Evolutionary conservation across 148 eudicot species (phyloP).

Genomic region (Cornus suecica): DNA sequence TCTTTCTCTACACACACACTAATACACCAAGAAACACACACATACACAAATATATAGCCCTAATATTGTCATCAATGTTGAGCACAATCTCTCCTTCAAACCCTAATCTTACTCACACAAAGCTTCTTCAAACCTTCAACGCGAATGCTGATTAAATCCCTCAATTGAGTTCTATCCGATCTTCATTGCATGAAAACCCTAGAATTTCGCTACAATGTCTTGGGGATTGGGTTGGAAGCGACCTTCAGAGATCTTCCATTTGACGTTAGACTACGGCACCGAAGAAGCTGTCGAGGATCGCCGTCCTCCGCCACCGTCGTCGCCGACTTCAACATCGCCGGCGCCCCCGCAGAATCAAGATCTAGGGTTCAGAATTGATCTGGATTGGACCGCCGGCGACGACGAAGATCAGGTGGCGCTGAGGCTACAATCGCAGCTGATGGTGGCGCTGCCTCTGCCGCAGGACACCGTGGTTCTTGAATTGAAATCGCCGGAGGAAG

Average conservation of each 20-base stretch:
- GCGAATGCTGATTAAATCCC: neutral
- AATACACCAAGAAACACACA: too few relatives aligned
- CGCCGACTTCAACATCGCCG: slow-evolving; percentile 20
- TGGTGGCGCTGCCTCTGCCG: slow-evolving; percentile 84
- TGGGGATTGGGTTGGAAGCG: slow-evolving; percentile 99
- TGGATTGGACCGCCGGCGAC: slow-evolving; percentile 89
- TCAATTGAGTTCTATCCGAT: slow-evolving; percentile 8
- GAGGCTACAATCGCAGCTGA: slow-evolving; percentile 73
- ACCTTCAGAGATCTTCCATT: slow-evolving; percentile 66
- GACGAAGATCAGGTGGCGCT: slow-evolving; percentile 93
- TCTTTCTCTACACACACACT: slow-evolving; percentile 7
- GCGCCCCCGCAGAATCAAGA: slow-evolving; percentile 21
- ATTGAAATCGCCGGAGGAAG: slow-evolving; percentile 22
- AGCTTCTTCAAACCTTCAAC: too few relatives aligned
- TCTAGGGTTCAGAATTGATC: slow-evolving; percentile 57
- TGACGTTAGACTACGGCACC: slow-evolving; percentile 63
- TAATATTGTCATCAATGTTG: neutral
- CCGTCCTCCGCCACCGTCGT: slow-evolving; percentile 12
- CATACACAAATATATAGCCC: neutral
- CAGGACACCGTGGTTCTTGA: slow-evolving; percentile 73
- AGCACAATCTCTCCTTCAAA: neutral
- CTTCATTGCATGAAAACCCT: slow-evolving; percentile 8
- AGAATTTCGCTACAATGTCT: slow-evolving; percentile 46
- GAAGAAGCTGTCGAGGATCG: slow-evolving; percentile 32
- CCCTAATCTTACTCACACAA: neutral